phyloP scores from a whole-genome alignment of 176 grass and related monocot species.

The Aegilops umbellulata region DNA sequence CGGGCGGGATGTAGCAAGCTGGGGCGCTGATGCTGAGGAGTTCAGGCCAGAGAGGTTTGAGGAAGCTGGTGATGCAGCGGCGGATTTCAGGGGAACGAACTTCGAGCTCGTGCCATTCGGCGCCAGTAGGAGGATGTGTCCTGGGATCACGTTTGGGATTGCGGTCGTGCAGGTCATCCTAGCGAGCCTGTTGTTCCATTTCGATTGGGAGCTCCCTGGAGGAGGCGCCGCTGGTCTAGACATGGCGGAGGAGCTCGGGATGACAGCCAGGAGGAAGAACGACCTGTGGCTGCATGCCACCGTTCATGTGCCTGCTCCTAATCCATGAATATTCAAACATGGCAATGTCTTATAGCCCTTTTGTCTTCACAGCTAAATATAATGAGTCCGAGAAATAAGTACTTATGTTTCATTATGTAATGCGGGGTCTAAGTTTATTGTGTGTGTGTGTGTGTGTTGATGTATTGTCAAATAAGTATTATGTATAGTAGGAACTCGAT shows the following conservation, averaged over 20 bases:
- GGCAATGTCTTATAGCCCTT: neutral
- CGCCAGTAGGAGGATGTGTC: neutral
- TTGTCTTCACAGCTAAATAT: neutral
- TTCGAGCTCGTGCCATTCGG: neutral
- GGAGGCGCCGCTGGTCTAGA: neutral
- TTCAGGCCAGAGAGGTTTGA: neutral
- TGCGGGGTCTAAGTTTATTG: no score
- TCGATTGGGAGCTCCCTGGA: neutral
- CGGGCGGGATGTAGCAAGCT: neutral
- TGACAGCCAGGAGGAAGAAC: neutral
- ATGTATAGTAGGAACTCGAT: no score
- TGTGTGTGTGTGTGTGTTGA: no score
- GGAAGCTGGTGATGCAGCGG: neutral
- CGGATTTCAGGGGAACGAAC: neutral
- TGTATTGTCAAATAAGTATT: no score
- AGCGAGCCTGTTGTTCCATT: neutral
- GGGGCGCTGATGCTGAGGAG: neutral
- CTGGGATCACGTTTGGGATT: neutral
- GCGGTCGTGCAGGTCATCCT: neutral
- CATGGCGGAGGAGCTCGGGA: neutral
- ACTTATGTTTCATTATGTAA: no score
- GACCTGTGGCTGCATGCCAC: neutral
- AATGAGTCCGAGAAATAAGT: no score
- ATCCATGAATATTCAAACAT: neutral
- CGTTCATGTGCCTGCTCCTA: neutral